Conservation (phyloP, 2,329 filamentous ascomycete species). For the Elsinoe ampelina region DNA sequence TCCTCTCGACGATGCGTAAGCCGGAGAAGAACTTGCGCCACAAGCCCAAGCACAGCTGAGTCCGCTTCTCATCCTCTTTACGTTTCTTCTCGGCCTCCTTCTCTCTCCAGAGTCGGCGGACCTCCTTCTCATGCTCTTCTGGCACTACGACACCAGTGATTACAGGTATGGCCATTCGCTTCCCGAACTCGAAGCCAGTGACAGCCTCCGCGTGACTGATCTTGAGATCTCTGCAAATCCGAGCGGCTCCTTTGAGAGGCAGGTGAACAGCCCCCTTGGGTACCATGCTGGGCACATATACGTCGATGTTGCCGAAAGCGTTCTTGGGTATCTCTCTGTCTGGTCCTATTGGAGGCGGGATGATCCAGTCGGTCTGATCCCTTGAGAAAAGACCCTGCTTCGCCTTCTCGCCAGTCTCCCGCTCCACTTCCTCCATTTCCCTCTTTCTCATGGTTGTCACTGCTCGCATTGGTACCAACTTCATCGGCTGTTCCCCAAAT, state of each 20-base stretch:
- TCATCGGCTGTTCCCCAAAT: constrained; percentile 63
- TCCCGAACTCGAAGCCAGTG: constrained; percentile 91
- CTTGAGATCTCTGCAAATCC: constrained; percentile 71
- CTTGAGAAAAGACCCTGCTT: constrained; percentile 76
- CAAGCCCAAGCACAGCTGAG: constrained; percentile 59
- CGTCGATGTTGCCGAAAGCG: constrained; percentile 89
- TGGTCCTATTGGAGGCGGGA: constrained; percentile 67
- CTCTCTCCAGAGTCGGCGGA: constrained; percentile 65
- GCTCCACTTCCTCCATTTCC: constrained; percentile 78
- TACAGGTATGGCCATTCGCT: constrained; percentile 86
- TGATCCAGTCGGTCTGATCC: constrained; percentile 91
- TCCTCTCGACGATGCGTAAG: constrained; percentile 68
- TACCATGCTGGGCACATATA: constrained; percentile 90
- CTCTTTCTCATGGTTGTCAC: constrained; percentile 80
- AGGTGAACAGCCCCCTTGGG: constrained; percentile 77
- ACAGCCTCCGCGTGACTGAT: constrained; percentile 93
- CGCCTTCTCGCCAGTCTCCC: constrained; percentile 69
- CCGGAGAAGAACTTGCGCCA: constrained; percentile 89
- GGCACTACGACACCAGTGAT: constrained; percentile 86
- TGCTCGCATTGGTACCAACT: constrained; percentile 79
- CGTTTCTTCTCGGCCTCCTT: constrained; percentile 67
- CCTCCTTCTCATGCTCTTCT: constrained; percentile 61
- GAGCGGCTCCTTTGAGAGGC: constrained; percentile 64
- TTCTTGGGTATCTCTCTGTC: constrained; percentile 90
- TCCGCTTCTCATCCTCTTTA: constrained; percentile 76